These are phyloP conservation scores for Tetrapisispora namnaoensis DNA, from an alignment of 805 yeast genomes.

Conservation along the genomic window DNA sequence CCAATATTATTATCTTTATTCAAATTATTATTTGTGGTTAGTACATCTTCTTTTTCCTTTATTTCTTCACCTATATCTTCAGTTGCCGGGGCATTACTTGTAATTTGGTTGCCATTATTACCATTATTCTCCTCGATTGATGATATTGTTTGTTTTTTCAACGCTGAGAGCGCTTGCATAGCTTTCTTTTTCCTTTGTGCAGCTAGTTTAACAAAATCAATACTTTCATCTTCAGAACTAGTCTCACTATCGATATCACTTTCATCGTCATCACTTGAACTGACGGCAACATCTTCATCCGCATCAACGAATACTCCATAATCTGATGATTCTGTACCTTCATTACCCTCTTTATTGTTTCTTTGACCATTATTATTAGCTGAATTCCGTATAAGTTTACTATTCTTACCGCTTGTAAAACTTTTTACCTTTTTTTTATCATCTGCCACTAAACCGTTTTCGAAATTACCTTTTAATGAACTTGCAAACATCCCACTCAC, in stretches of 20 bases:
- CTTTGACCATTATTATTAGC: slow-evolving; percentile 5
- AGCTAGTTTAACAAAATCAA: slow-evolving; percentile 63
- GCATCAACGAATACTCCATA: slow-evolving; percentile 26
- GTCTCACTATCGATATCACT: slow-evolving; percentile 35
- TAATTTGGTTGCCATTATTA: slow-evolving; percentile 32
- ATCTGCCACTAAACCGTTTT: neutral
- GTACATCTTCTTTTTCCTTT: slow-evolving; percentile 26
- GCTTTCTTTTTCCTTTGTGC: slow-evolving; percentile 54
- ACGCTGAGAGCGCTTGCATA: slow-evolving; percentile 36
- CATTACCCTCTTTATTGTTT: slow-evolving; percentile 10
- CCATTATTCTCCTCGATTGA: slow-evolving; percentile 31
- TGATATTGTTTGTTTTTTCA: slow-evolving; percentile 17
- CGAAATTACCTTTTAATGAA: neutral
- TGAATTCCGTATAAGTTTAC: slow-evolving; percentile 30
- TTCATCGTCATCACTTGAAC: slow-evolving; percentile 24
- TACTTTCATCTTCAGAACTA: slow-evolving; percentile 55
- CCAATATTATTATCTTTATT: slow-evolving; percentile 17
- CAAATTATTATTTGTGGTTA: neutral
- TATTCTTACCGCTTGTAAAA: slow-evolving; percentile 24
- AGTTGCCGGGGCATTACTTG: neutral
- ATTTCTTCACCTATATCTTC: slow-evolving; percentile 52
- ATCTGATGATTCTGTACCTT: slow-evolving; percentile 18
- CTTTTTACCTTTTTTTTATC: slow-evolving; percentile 8
- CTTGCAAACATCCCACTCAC: slow-evolving; percentile 1
- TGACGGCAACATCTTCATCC: slow-evolving; percentile 20